Base-by-base conservation (phyloP, 1,284 basidiomycete species). In the Tranzscheliella williamsii region DNA sequence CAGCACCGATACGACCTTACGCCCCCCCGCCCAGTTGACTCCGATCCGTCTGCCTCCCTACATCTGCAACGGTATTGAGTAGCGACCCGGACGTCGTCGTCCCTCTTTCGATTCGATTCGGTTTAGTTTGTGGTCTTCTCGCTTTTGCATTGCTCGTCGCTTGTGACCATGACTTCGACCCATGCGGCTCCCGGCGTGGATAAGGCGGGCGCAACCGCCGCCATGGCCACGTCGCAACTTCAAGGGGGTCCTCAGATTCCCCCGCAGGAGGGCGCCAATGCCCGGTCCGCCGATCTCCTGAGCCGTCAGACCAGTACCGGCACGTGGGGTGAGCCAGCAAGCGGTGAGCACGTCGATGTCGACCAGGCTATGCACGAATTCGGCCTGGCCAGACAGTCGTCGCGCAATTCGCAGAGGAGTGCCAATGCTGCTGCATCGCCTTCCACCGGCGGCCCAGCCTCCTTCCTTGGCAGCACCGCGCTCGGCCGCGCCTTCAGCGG, bases 271-370 rank as follows among this genome's bases (percentile, higher is more conserved):
- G 15, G n/a, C 9, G 27, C n/a, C n/a, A n/a, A n/a, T n/a, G n/a
- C n/a, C n/a, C n/a, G n/a, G n/a, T n/a, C n/a, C 13, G 13, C 24
- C 12, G 24, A 43, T 20, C 30, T 35, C 12, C 42, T 56, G 21
- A 34, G 15, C 17, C 36, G 42, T n/a, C 23, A 33, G 38, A 37
- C 38, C 35, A 61, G 51, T 29, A 51, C 41, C 6, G 66, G 66
- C 22, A 66, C 65, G 5, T 71, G 68, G 68, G 68, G 68, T 24
- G 68, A 71, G 26, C 37, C 42, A 20, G 34, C 36, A 23, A 42
- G 48, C 4, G 58, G 62, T 22, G 63, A 71, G 36, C 50, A 43
- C 8, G 65, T 71, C 38, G 41, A 70, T 31, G 44, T 66, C 16
- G 24, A 54, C 21, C 56, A 53, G 20, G 68, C 68, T 12, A 18